phyloP scores from a whole-genome alignment of 148 eudicot genomes.

The Heliamphora exappendiculata region DNA sequence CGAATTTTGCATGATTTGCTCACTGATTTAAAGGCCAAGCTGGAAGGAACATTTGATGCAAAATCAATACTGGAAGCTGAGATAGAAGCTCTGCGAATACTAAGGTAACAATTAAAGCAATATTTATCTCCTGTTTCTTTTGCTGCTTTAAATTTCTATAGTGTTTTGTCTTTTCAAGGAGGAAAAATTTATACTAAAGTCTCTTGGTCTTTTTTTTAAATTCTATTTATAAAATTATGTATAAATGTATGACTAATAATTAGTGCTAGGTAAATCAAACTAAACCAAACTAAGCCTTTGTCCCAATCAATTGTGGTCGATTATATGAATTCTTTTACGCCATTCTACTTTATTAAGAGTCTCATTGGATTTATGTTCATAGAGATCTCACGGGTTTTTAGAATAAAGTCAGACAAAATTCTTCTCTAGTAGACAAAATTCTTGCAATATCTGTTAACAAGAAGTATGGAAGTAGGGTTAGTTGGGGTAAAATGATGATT shows the following conservation, averaged over 20 bases:
- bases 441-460: no score
- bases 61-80: constrained; percentile 83
- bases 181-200: background rate
- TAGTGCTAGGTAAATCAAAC: background rate
- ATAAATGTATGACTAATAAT: background rate
- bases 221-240: background rate
- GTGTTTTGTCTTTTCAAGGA: background rate
- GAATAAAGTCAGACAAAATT: no score
- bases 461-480: no score
- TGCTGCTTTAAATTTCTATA: background rate
- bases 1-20: constrained; percentile 22
- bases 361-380: no score
- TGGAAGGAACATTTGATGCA: constrained; percentile 56
- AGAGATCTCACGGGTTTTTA: no score
- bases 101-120: constrained; percentile 45
- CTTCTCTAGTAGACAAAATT: no score
- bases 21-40: constrained; percentile 39
- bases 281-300: no score
- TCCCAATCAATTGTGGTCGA: no score
- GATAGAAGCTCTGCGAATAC: constrained; percentile 78
- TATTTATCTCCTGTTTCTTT: background rate
- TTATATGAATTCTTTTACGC: no score
- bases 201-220: background rate
- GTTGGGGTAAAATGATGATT: no score
- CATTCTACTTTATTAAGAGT: no score